Evolutionary conservation across 192 early-diverging fungal genomes (phyloP), one percentile per base, ranked within the genome.

Genomic region (Chytriomyces confervae): DNA sequence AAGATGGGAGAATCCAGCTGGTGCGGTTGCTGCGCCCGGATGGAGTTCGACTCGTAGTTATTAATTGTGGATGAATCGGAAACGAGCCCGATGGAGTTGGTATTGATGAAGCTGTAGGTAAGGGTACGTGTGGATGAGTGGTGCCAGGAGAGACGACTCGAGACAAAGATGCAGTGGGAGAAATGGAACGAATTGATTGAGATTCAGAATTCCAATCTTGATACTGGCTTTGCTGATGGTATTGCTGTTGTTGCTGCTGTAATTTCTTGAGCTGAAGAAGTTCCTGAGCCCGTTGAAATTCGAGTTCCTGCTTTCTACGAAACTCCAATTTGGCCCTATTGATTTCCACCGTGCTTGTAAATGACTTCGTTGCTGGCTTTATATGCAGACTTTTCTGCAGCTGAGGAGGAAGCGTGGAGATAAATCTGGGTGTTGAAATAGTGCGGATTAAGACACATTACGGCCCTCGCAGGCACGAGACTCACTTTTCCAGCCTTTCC

Each of bases 321-420:
- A 65, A n/a, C 18, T 23, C 18, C 27, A 23, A 11, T 27, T 65
- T 65, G 16, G 63, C 63, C 18, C 20, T 11, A 6, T 18, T 23
- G 63, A 36, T 68, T 68, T 68, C 44, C 20, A 16, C 9, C 18
- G 18, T 68, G 45, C 44, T 45, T 13, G 63, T 65, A 16, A 27
- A 65, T 65, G 63, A 3, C 24, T 65, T 65, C 5, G 16, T 65
- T 65, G 63, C 13, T 27, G 72, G 72, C 48, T 74, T 74, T 11
- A 62, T 23, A 8, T 62, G 8, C 7, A 74, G 62, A 74, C 43
- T 62, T 62, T 74, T 74, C 29, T 43, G 51, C 23, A 43, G 53
- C 16, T 74, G 72, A 9, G 72, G 57, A n/a, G 72, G 23, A 8
- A 74, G 27, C 9, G 72, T 23, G 44, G 72, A 18, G 23, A 47